A percentile compares a stretch with the other conserved stretches of the same genome.
Evolutionary conservation across 2,329 filamentous ascomycete genomes (phyloP).

Genomic region (Esteya vermicola): DNA sequence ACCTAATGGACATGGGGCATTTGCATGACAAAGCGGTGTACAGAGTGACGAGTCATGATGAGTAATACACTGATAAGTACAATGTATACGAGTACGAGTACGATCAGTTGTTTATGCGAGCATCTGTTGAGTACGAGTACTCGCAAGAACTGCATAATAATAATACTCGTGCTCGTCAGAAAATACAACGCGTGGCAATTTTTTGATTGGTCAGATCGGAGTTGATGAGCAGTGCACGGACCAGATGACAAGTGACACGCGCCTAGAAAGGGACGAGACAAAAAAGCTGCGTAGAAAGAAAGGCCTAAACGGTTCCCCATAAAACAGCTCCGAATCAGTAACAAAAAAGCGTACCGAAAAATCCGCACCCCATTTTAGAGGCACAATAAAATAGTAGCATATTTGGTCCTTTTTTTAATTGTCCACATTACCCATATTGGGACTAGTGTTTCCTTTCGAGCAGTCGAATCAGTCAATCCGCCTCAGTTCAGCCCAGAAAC

Average conservation of each 20-base stretch:
- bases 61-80: too few relatives aligned
- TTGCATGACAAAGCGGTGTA: neutral
- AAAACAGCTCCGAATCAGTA: conserved; percentile 1
- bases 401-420: too few relatives aligned
- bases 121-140: neutral
- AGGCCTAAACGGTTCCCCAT: neutral
- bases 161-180: too few relatives aligned
- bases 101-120: neutral
- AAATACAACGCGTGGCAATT: too few relatives aligned
- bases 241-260: neutral
- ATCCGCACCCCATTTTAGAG: too few relatives aligned
- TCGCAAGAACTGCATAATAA: too few relatives aligned
- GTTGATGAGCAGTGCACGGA: conserved; percentile 2
- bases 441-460: conserved; percentile 2
- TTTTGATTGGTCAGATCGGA: conserved; percentile 10
- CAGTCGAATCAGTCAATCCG: conserved; percentile 5
- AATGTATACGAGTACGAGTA: too few relatives aligned
- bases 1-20: neutral
- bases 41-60: neutral
- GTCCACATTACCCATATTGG: conserved; percentile 1
- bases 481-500: conserved; percentile 1
- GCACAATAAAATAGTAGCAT: neutral
- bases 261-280: neutral
- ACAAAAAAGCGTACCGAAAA: neutral
- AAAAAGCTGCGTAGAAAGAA: neutral